These are phyloP conservation scores for Puccinia triticina DNA, from an alignment of 1,284 basidiomycete species.

Conservation along the genomic window DNA sequence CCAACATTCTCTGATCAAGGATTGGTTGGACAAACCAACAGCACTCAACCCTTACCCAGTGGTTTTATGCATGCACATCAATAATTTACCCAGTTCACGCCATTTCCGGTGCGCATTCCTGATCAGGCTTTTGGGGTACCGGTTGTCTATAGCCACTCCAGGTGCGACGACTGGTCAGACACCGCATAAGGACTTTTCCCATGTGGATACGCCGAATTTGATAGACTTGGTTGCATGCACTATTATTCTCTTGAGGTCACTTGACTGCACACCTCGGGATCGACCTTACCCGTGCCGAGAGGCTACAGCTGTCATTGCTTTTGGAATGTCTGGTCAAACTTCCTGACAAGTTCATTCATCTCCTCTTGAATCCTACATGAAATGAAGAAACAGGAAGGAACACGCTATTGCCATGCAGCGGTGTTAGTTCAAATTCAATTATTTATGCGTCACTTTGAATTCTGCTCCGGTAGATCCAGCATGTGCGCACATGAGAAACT, in stretches of 20 bases:
- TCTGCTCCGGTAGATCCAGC: slow-evolving; percentile 6
- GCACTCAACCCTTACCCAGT: too few species aligned
- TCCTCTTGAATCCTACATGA: not conserved
- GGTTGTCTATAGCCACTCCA: not conserved
- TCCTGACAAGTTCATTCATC: not conserved
- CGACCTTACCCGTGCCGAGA: slow-evolving; percentile 6
- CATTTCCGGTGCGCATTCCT: too few species aligned
- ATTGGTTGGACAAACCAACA: too few species aligned
- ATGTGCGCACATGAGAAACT: slow-evolving; percentile 11
- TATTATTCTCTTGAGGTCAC: not conserved
- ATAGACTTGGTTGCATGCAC: not conserved
- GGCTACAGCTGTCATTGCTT: not conserved
- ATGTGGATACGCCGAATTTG: not conserved
- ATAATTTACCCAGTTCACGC: too few species aligned
- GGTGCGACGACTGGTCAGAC: not conserved
- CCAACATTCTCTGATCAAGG: too few species aligned
- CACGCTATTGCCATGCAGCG: slow-evolving; percentile 2
- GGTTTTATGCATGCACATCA: too few species aligned
- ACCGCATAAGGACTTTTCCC: not conserved
- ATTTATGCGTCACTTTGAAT: not conserved
- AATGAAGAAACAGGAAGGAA: slow-evolving; percentile 11
- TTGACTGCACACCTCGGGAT: slow-evolving; percentile 17
- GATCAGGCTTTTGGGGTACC: not conserved
- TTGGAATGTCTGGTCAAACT: not conserved
- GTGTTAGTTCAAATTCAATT: slow-evolving; percentile 14